Percentiles rank a stretch among this genome's conserved stretches.
Evolutionary conservation across 176 grass and related monocot genomes (phyloP).

Genomic region (Saccharum spontaneum): DNA sequence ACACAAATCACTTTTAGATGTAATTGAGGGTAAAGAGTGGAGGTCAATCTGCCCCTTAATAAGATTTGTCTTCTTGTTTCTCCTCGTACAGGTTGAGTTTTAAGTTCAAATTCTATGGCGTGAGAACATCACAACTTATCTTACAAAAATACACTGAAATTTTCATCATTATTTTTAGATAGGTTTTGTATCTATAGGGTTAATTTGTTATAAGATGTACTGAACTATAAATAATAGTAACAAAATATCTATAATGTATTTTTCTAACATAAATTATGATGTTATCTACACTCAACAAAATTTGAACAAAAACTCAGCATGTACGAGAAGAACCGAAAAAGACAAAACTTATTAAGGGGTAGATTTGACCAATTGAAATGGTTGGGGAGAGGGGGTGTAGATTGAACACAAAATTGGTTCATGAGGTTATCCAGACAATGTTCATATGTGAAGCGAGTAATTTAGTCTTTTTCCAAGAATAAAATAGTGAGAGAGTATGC

Average conservation of each 20-base stretch:
- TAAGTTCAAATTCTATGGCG: background rate
- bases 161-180: background rate
- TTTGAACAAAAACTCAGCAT: background rate
- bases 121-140: background rate
- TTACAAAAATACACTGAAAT: background rate
- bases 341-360: background rate
- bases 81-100: background rate
- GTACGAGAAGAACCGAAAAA: background rate
- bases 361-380: background rate
- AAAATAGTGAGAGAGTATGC: background rate
- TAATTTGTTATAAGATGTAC: background rate
- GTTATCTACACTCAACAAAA: background rate
- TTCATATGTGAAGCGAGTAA: background rate
- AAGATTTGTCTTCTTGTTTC: background rate
- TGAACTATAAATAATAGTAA: background rate
- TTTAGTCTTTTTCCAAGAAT: background rate
- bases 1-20: background rate
- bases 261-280: background rate
- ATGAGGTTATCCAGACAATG: background rate
- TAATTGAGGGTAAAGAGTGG: background rate
- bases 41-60: background rate
- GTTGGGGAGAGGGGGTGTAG: background rate
- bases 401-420: background rate
- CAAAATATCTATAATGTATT: background rate
- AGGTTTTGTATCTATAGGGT: background rate